Percentiles rank a stretch among this genome's conserved stretches.
phyloP scores from a whole-genome alignment of 805 yeast species.

The Metschnikowia kunwiensis region DNA sequence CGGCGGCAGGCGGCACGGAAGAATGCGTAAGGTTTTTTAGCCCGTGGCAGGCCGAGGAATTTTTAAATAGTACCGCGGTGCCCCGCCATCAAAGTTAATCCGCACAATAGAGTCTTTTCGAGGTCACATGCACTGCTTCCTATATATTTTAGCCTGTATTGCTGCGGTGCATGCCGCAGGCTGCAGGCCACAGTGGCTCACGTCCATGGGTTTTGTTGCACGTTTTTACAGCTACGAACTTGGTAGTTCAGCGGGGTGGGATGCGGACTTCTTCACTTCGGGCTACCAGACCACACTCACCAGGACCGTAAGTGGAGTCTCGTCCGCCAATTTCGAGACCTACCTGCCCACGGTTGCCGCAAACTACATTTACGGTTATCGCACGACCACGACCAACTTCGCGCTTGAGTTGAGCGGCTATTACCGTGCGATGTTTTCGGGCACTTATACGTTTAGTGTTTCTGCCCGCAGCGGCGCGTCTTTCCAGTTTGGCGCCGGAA shows the following conservation, averaged over 20 bases:
- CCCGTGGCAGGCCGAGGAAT: too few relatives aligned
- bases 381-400: not conserved
- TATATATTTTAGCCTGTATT: too few relatives aligned
- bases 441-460: not conserved
- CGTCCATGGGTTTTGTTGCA: slow-evolving; percentile 13
- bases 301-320: slow-evolving; percentile 6
- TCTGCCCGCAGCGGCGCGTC: not conserved
- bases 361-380: not conserved
- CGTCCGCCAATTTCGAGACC: slow-evolving; percentile 1
- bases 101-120: too few relatives aligned
- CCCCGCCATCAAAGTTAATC: too few relatives aligned
- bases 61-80: too few relatives aligned
- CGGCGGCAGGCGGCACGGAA: too few relatives aligned
- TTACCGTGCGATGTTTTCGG: not conserved
- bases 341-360: not conserved
- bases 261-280: slow-evolving; percentile 2
- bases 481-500: not conserved
- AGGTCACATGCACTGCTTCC: too few relatives aligned
- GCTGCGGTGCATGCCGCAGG: too few relatives aligned
- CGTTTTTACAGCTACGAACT: slow-evolving; percentile 5
- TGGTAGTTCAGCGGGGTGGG: slow-evolving; percentile 5
- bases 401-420: not conserved
- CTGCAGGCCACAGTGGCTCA: too few relatives aligned
- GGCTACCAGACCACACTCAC: slow-evolving; percentile 2
- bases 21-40: too few relatives aligned